These are phyloP conservation scores for Mycena leptocephala DNA, from an alignment of 768 basidiomycete species.

Conservation along the genomic window DNA sequence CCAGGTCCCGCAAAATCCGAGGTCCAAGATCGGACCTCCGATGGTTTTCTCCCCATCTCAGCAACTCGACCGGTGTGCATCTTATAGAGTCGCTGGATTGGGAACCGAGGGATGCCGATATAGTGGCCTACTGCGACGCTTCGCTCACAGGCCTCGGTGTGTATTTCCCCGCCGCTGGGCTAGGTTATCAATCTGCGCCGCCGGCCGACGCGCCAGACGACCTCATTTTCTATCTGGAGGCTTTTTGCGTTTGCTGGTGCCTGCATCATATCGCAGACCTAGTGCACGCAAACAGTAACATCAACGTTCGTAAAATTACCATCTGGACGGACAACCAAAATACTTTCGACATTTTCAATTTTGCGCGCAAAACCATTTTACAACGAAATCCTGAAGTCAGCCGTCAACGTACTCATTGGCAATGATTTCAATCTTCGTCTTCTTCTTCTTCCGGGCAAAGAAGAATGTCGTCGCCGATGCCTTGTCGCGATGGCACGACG, in stretches of 20 bases:
- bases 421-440: slow-evolving; percentile 39
- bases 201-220: background rate
- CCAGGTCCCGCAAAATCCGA: too few relatives aligned
- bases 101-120: slow-evolving; percentile 26
- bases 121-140: slow-evolving; percentile 42
- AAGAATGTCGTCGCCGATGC: slow-evolving; percentile 47
- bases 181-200: slow-evolving; percentile 31
- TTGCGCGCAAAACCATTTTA: slow-evolving; percentile 15
- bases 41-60: slow-evolving; percentile 50
- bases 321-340: slow-evolving; percentile 46
- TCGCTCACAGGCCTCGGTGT: too few relatives aligned
- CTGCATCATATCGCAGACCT: slow-evolving; percentile 9
- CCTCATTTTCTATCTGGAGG: slow-evolving; percentile 47
- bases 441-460: slow-evolving; percentile 38
- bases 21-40: too few relatives aligned
- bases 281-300: background rate
- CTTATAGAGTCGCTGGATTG: slow-evolving; percentile 40
- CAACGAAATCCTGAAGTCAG: slow-evolving; percentile 37
- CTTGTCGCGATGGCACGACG: slow-evolving; percentile 41
- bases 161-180: slow-evolving; percentile 29
- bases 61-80: slow-evolving; percentile 33
- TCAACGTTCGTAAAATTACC: background rate
- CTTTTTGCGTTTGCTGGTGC: slow-evolving; percentile 36
- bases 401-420: slow-evolving; percentile 32
- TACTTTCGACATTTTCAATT: slow-evolving; percentile 41